Base-by-base conservation (phyloP, 108 stramenopile genomes). In the Nitzschia palea region DNA sequence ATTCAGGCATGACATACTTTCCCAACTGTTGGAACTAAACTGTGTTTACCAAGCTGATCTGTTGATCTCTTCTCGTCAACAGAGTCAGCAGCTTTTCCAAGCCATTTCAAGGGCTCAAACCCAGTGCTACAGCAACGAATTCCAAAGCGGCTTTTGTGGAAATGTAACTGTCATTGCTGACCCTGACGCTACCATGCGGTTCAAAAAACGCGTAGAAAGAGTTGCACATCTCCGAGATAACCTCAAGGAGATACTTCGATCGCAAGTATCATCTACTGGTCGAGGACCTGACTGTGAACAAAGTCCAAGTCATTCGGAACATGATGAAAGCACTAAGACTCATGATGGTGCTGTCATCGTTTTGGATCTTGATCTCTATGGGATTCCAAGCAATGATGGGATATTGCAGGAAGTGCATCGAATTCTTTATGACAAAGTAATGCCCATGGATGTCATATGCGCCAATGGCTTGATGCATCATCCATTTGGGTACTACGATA, bases 401-500 rank as follows among this genome's bases (percentile, higher is more conserved):
- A n/a, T 51, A 8, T 8, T 51, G 8, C 18, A n/a, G n/a, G 50
- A 51, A 23, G 50, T 18, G 8, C 50, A 51, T 22, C n/a, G 50
- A 51, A 22, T n/a, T 8, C 9, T 51, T 23, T 8, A 51, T n/a
- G 23, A 8, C 50, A n/a, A 51, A n/a, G 20, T 15, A 8, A 10
- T 10, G 8, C n/a, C n/a, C n/a, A n/a, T n/a, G n/a, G 50, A 51
- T n/a, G 50, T 51, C 8, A 51, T 51, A 51, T 51, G 50, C n/a
- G 50, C 50, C 8, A 18, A 6, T 8, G 50, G 50, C 8, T 23
- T 22, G 50, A 51, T 51, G 50, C n/a, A 22, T n/a, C n/a, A 18
- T 18, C 50, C 50, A 23, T 22, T 51, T 23, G 50, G 50, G 8
- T 67, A 67, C 54, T 67, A 67, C 32, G 65, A 67, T 55, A 67